Evolutionary conservation across 75 land plant species (phyloP), one percentile per base, ranked within the genome.

Genomic region (Azolla pinnata): DNA sequence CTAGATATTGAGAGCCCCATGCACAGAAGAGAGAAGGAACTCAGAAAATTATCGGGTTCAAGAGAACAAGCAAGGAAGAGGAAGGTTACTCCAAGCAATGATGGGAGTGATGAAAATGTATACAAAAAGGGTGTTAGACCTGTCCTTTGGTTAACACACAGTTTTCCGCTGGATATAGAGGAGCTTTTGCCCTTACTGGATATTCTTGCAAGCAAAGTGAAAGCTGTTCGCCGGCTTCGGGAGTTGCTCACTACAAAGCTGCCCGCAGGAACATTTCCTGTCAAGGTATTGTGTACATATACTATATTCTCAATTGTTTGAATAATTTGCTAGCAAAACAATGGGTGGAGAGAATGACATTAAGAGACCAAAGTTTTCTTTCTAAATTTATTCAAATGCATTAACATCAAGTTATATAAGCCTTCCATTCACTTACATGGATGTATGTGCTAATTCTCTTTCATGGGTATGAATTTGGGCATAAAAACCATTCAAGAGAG

Each of bases 231-330:
- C 5, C 57, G 88, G 29, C 64, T 87, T 51, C 32, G 92, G 40
- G 92, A 87, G 65, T 51, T 87, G 46, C 77, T 87, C n/a, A 84
- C 88, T 28, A 81, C 88, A 29, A 87, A 85, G 72, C 72, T 87
- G 33, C 92, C 92, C 4, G 67, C 82, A 25, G 88, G 85, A n/a
- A 81, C 85, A 21, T 87, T 87, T 59, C 92, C 92, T 27, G 88
- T 87, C 4, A 87, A 87, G 92, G 92, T 87, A 76, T 19, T 46
- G 42, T 8, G 12, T 38, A 14, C 14, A n/a, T n/a, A n/a, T n/a
- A n/a, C n/a, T n/a, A n/a, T n/a, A n/a, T n/a, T n/a, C n/a, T n/a
- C n/a, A n/a, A 57, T 29, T 9, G 9, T 31, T 57, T 57, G 16
- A 10, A 14, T 27, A 57, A 18, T 7, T 57, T 27, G 10, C 59